Percentiles rank a stretch among this genome's conserved stretches.
phyloP scores from a whole-genome alignment of 202 grass and related monocot genomes.

The Brachypodium distachyon region DNA sequence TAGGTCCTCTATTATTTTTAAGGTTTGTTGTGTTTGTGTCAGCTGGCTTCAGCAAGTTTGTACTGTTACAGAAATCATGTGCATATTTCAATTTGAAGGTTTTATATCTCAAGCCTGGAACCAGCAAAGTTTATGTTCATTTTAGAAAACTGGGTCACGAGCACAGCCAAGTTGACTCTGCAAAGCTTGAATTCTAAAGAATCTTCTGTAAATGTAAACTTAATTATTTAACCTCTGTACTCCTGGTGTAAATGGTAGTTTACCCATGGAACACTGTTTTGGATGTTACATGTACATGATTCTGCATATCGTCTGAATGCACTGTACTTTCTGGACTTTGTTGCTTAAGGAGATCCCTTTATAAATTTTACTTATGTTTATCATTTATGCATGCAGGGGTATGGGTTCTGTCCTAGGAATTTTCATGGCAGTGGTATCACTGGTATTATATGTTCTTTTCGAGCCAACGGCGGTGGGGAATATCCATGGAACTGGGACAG shows the following conservation, averaged over 20 bases:
- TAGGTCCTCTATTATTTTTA: not conserved
- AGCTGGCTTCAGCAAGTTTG: not conserved
- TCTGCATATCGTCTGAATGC: not conserved
- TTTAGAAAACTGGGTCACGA: not conserved
- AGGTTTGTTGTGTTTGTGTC: not conserved
- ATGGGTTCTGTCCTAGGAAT: conserved; percentile 49
- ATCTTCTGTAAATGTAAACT: not conserved
- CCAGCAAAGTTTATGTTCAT: not conserved
- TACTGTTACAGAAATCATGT: too few species aligned
- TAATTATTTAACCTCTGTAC: not conserved
- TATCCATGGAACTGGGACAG: conserved; percentile 58
- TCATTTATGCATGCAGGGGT: conserved; percentile 47
- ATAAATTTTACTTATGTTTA: conserved; percentile 10
- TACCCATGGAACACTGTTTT: too few species aligned
- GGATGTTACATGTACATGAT: too few species aligned
- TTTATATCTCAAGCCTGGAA: not conserved
- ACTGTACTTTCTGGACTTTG: not conserved
- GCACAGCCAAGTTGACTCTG: not conserved
- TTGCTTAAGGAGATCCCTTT: not conserved
- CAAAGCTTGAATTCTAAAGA: not conserved
- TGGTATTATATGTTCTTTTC: conserved; percentile 63
- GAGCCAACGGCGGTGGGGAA: conserved; percentile 66
- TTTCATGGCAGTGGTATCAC: conserved; percentile 52
- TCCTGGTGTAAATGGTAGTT: too few species aligned
- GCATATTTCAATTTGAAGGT: not conserved